Evolutionary conservation across 2,329 filamentous ascomycete genomes (phyloP), one percentile per base, ranked within the genome.

Genomic region (Fusarium bulbicola): DNA sequence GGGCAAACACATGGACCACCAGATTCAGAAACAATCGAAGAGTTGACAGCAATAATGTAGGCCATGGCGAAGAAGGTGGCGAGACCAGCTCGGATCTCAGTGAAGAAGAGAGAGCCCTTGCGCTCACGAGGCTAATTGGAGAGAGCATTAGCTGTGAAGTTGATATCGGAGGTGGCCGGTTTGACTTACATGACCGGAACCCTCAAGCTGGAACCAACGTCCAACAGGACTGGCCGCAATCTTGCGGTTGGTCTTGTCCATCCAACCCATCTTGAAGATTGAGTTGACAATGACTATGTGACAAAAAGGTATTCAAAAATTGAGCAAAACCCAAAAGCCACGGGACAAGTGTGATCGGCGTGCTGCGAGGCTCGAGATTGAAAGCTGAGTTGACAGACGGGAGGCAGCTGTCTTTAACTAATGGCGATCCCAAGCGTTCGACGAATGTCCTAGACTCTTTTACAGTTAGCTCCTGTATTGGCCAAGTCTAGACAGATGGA

Each of bases 21-120:
- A 14, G 87, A 89, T 70, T 93, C 88, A 53, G 92, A 87, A 52
- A 87, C 85, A 72, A 88, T 87, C 70, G 82, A 84, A 16, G 85
- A 81, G 76, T 89, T 86, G 74, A 88, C 86, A 69, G 87, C 84
- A 72, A 88, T 84, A 68, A 89, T 88, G 78, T 87, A 87, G 69
- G 84, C 83, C 83, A 88, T 87, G 75, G 89, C 88, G 80, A 93
- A 92, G 83, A 95, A 94, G 80, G 93, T 95, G 32, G 93, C 93
- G 42, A 97, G 84, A 53, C 94, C 94, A 66, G 93, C 94, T 70
- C 94, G 92, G 60, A 97, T 86, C 83, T 97, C 94, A 54, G 94
- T 97, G 77, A 93, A 90, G 85, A 97, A 97, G 76, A 88, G 87
- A 37, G 93, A 92, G 28, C 91, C 91, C 79, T 93, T 92, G 59